Evolutionary conservation across 345 rosid species (phyloP).

Genomic region (Abelmoschus esculentus): DNA sequence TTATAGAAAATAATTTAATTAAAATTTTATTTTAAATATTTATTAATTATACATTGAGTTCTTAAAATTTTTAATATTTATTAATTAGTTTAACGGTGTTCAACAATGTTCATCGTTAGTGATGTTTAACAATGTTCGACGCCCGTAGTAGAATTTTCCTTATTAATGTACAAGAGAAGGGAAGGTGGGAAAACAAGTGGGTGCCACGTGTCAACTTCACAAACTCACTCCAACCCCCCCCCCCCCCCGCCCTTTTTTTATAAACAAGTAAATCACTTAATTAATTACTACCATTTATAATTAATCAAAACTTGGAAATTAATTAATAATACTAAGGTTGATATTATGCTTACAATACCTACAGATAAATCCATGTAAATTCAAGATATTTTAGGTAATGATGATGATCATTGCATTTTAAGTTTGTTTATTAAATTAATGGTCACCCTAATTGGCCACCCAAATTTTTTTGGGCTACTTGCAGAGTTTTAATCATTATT

Average conservation of each 20-base stretch:
- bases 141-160: too few species aligned
- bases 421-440: not conserved
- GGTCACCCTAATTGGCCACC: not conserved
- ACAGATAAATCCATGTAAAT: not conserved
- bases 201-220: slow-evolving; percentile 38
- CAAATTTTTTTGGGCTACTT: not conserved
- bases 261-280: not conserved
- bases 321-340: not conserved
- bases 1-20: too few species aligned
- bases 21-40: too few species aligned
- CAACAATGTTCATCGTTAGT: too few species aligned
- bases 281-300: not conserved
- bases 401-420: not conserved
- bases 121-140: too few species aligned
- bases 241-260: not conserved
- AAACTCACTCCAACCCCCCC: not conserved
- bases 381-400: not conserved
- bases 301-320: not conserved
- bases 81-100: too few species aligned
- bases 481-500: not conserved
- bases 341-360: not conserved
- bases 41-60: too few species aligned
- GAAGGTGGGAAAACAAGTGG: not conserved
- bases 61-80: too few species aligned
- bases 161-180: too few species aligned